phyloP scores from a whole-genome alignment of 257 asterid genomes.

The Oldenlandia corymbosa region DNA sequence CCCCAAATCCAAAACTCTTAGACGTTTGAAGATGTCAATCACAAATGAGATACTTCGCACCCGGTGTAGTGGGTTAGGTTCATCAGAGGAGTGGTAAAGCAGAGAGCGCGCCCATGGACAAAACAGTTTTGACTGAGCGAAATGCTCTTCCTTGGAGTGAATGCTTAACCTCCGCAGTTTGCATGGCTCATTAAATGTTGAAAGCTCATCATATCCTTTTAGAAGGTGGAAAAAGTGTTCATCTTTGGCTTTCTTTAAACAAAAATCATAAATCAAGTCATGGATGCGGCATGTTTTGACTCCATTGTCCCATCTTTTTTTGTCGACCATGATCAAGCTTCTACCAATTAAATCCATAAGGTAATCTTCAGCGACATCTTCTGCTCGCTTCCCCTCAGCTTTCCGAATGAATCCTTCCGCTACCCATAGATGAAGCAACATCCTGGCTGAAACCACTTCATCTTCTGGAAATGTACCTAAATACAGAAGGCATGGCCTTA shows the following conservation, averaged over 20 bases:
- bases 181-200: neutral
- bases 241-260: neutral
- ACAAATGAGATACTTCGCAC: neutral
- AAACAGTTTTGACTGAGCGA: neutral
- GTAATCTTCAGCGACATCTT: constrained; percentile 11
- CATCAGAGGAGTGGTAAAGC: neutral
- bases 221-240: neutral
- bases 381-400: neutral
- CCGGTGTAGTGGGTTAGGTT: neutral
- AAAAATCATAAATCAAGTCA: constrained; percentile 5
- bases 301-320: neutral
- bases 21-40: neutral
- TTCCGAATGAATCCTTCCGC: constrained; percentile 5
- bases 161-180: neutral
- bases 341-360: neutral
- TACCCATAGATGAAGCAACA: constrained; percentile 7
- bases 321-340: neutral
- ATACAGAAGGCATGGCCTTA: constrained; percentile 9
- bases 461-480: constrained; percentile 8
- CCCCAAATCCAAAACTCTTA: constrained; percentile 6
- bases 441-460: neutral
- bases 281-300: too few relatives aligned
- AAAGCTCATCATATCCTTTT: neutral
- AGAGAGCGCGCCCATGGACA: neutral
- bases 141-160: neutral